Base-by-base conservation (phyloP, 495 filamentous ascomycete genomes). In the Penicillium macrosclerotiorum region DNA sequence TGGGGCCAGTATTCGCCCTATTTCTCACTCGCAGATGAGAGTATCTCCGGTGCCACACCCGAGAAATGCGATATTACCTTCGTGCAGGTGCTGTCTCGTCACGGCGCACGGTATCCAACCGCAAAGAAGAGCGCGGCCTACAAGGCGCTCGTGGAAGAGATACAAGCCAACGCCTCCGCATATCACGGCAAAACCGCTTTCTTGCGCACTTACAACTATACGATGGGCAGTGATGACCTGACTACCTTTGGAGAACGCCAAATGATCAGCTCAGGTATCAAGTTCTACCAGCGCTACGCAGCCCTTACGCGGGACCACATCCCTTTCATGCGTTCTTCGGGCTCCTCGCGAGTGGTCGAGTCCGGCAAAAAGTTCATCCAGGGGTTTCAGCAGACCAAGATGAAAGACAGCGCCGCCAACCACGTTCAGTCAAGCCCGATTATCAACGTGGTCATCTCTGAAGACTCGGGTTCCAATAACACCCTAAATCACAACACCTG, bases 1-100 rank as follows among this genome's bases (percentile, higher is more conserved):
- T 94, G 89, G 90, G 90, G 89, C 41, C 87, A 90, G 57, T 93
- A 95, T 64, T 88, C 88, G 16, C 88, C 90, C 11, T 90, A 79
- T 63, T 94, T 85, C 69, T 74, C 79, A 0, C 80, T 90, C 2
- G 50, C 53, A 2, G 46, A 58, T 2, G 76, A 81, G 18, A 61
- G 78, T 5, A 74, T 89, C 31, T 69, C 78, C 3, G 47, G 72
- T 1, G 61, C 68, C 1, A 54, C 86, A 4, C 89, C 89, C 1
- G 27, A 68, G 3, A 67, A 68, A 19, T 95, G 90, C 69, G 62
- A 77, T 34, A 59, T 92, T 47, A 89, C 81, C 26, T 91, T 93
- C 60, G 89, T 77, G 8, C 86, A 91, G 52, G 63, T 90, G 12
- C 75, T 95, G 42, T 86, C 86, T 7, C 79, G 90, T 11, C 90